Percentiles rank a stretch among this genome's conserved stretches.
Conservation (phyloP, 176 grass and related monocot genomes). For the Carex pumila region DNA sequence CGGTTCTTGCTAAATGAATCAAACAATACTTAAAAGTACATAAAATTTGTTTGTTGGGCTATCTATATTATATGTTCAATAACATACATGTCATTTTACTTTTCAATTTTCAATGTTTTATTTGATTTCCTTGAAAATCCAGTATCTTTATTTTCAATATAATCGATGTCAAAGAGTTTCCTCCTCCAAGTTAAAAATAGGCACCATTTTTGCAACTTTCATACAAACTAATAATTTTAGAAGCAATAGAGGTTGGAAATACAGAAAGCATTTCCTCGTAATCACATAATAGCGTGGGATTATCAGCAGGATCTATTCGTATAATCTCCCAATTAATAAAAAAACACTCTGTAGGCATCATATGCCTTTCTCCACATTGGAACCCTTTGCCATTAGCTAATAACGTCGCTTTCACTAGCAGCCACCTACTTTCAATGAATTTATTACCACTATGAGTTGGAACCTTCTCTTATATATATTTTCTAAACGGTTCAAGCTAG, state of each 20-base stretch:
- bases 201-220: not conserved
- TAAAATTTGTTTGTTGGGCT: too few relatives aligned
- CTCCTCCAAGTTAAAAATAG: not conserved
- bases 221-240: not conserved
- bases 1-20: too few relatives aligned
- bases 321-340: not conserved
- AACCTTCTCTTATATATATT: not conserved
- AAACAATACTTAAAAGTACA: too few relatives aligned
- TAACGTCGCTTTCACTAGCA: not conserved
- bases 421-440: not conserved
- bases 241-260: not conserved
- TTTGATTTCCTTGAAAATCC: too few relatives aligned
- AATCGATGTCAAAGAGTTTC: too few relatives aligned
- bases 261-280: not conserved
- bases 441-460: not conserved
- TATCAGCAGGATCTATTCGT: not conserved
- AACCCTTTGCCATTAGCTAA: not conserved
- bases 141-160: too few relatives aligned
- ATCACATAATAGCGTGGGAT: not conserved
- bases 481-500: not conserved
- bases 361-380: not conserved
- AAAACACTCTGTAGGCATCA: not conserved
- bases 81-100: too few relatives aligned
- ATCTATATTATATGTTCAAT: too few relatives aligned
- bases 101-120: too few relatives aligned